These are phyloP conservation scores for Alternaria gaisen DNA, from an alignment of 2,329 filamentous ascomycete species.

Conservation along the genomic window DNA sequence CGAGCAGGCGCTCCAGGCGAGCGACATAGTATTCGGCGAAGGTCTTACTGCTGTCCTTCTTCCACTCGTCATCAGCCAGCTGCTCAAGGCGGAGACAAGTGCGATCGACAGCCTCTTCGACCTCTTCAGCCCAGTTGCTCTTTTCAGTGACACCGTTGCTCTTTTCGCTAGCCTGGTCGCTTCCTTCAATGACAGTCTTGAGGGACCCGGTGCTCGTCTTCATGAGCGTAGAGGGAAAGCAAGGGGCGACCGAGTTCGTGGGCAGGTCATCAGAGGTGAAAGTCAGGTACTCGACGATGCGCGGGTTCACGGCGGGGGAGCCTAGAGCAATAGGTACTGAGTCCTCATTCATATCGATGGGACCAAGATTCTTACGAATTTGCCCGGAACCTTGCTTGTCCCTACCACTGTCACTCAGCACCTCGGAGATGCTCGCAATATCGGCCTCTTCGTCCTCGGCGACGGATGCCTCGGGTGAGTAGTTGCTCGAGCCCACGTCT, in stretches of 20 bases:
- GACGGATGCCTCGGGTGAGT: conserved; percentile 29
- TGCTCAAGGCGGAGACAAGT: conserved; percentile 40
- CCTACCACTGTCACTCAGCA: conserved; percentile 26
- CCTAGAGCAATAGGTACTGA: conserved; percentile 40
- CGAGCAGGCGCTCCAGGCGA: conserved; percentile 36
- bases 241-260: conserved; percentile 25
- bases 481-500: conserved; percentile 30
- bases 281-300: conserved; percentile 40
- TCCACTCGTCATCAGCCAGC: conserved; percentile 42
- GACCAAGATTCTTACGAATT: conserved; percentile 22
- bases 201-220: conserved; percentile 17
- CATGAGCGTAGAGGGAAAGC: conserved; percentile 26
- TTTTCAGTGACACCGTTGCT: conserved; percentile 44
- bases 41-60: conserved; percentile 26
- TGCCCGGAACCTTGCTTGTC: conserved; percentile 14
- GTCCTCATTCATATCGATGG: conserved; percentile 14
- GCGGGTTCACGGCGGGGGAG: conserved; percentile 37
- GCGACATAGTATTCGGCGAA: conserved; percentile 37
- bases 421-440: conserved; percentile 24
- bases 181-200: conserved; percentile 17
- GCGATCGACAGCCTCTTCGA: conserved; percentile 37
- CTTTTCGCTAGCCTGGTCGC: conserved; percentile 24
- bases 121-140: conserved; percentile 47
- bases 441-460: conserved; percentile 31
- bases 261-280: conserved; percentile 41